Conservation (phyloP, 805 yeast genomes). For the Candida anglica region DNA sequence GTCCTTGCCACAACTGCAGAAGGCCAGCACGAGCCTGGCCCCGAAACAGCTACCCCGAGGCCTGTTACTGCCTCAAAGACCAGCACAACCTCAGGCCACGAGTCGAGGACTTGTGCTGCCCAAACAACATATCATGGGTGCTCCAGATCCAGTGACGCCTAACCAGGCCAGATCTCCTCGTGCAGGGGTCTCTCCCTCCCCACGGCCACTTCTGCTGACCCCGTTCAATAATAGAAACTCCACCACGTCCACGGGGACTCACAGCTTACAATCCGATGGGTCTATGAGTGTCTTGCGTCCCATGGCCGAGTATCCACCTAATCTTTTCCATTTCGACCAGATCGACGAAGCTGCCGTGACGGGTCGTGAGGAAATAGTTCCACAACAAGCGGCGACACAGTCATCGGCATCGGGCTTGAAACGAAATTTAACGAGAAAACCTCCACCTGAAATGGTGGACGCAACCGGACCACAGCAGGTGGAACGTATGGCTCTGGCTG, state of each 20-base stretch:
- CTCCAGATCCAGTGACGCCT: no score
- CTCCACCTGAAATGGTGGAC: background rate
- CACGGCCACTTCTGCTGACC: background rate
- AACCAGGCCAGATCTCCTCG: no score
- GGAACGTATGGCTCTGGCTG: no score
- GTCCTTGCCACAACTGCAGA: background rate
- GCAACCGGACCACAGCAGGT: background rate
- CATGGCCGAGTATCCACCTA: no score
- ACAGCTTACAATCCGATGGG: constrained; percentile 1
- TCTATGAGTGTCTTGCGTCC: background rate
- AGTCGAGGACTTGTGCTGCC: no score
- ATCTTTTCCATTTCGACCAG: no score
- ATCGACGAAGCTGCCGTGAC: no score
- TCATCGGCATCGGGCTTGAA: no score
- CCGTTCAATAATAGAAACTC: background rate
- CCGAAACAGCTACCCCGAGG: background rate
- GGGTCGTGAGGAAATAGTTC: no score
- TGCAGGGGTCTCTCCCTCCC: constrained; percentile 2
- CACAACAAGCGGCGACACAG: no score
- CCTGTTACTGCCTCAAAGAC: background rate
- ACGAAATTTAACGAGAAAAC: no score
- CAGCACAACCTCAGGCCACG: background rate
- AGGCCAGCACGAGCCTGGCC: constrained; percentile 1
- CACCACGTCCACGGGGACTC: constrained; percentile 1
- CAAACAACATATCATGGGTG: no score